These are phyloP conservation scores for Cyberlindnera subsufficiens DNA, from an alignment of 805 yeast genomes.

Conservation along the genomic window DNA sequence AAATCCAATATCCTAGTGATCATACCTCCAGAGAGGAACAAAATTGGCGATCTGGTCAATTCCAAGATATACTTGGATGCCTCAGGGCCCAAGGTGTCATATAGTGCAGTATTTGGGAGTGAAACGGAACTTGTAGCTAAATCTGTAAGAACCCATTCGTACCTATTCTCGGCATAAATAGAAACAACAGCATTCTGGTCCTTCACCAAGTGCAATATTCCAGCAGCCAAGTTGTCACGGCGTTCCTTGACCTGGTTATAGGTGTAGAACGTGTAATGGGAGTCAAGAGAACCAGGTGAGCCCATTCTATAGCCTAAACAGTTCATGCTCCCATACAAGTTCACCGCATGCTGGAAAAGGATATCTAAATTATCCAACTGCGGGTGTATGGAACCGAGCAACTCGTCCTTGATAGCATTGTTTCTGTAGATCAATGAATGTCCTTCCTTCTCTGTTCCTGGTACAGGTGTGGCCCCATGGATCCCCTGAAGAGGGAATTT, in stretches of 20 bases:
- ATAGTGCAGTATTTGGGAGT: constrained; percentile 43
- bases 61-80: constrained; percentile 58
- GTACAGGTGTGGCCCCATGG: constrained; percentile 2
- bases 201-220: constrained; percentile 32
- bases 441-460: constrained; percentile 3
- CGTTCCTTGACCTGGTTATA: constrained; percentile 35
- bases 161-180: constrained; percentile 48
- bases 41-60: constrained; percentile 58
- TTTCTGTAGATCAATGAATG: constrained; percentile 9
- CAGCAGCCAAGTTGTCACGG: constrained; percentile 46
- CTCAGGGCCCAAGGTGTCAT: constrained; percentile 51
- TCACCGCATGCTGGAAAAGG: constrained; percentile 15
- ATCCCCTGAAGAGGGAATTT: neutral
- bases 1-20: constrained; percentile 32
- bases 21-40: constrained; percentile 42
- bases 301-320: constrained; percentile 32
- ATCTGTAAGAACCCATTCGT: constrained; percentile 70
- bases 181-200: constrained; percentile 29
- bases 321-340: constrained; percentile 20
- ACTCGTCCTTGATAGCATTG: neutral
- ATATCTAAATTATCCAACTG: constrained; percentile 5
- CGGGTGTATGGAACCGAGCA: constrained; percentile 4
- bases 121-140: constrained; percentile 35
- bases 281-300: constrained; percentile 31
- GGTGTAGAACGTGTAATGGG: constrained; percentile 35